Base-by-base conservation (phyloP, 768 basidiomycete species). In the Artomyces pyxidatus region DNA sequence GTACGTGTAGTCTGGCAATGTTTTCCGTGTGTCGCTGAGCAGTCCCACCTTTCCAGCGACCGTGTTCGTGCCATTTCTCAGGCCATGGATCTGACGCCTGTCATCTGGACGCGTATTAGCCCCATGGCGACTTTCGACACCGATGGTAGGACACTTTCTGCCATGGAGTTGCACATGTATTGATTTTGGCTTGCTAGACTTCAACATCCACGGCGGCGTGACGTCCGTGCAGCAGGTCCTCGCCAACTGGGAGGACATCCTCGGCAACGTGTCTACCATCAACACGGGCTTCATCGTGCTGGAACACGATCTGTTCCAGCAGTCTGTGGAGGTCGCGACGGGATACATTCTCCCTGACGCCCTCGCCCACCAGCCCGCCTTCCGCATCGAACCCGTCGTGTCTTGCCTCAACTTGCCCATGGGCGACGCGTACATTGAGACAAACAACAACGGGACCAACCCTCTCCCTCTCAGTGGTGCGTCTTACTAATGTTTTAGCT, bases 281-380 rank as follows among this genome's bases (percentile, higher is more conserved):
- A 53, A 73, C 58, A 77, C 65, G n/a, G 92, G 92, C 10, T 95
- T 95, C 73, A 89, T 95, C 58, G 85, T 89, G 43, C 75, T 95
- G 29, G 87, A 88, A 64, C 85, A 88, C 62, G 90, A 92, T 65
- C 73, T 91, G 28, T 92, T 88, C 72, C 80, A 83, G 65, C 83
- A 91, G 63, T 74, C 81, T 1, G 89, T 92, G 38, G 85, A 92
- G 52, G 74, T 93, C 19, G 89, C 90, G 3, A 85, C 84, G 32
- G 88, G 86, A 30, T 92, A 92, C 69, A 81, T 92, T 59, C 74
- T 92, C 14, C 90, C 90, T 3, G 80, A 82, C 59, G 90, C 87
- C 6, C 68, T 89, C 52, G 80, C 82, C 3, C 77, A 76, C 61
- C 67, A 74, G 30, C 81, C 81, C 17, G 47, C 68, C 16, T 83